Conservation (phyloP, 805 yeast genomes). For the Schizosaccharomyces osmophilus region DNA sequence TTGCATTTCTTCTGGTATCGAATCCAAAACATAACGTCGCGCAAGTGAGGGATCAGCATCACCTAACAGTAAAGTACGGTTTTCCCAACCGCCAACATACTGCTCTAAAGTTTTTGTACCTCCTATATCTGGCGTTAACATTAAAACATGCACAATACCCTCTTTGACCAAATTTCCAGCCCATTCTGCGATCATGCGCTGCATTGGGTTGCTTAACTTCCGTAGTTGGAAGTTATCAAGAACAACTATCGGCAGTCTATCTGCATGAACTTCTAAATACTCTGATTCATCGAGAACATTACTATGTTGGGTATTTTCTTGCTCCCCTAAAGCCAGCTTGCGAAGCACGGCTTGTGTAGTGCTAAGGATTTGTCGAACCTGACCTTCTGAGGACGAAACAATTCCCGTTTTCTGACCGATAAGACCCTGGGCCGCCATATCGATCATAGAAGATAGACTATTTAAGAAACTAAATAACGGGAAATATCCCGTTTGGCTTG, state of each 20-base stretch:
- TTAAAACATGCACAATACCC: slow-evolving; percentile 73
- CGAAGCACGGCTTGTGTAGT: slow-evolving; percentile 52
- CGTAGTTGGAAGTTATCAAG: slow-evolving; percentile 33
- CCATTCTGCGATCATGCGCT: slow-evolving; percentile 65
- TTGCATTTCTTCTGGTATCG: slow-evolving; percentile 15
- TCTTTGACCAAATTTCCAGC: slow-evolving; percentile 49
- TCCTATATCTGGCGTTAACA: slow-evolving; percentile 68
- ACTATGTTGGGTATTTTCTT: slow-evolving; percentile 8
- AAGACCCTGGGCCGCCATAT: slow-evolving; percentile 65
- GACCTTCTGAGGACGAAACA: slow-evolving; percentile 59
- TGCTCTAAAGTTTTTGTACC: slow-evolving; percentile 40
- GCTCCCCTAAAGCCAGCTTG: slow-evolving; percentile 21
- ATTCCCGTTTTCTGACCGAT: slow-evolving; percentile 88
- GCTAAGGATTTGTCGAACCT: slow-evolving; percentile 54
- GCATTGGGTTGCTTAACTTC: slow-evolving; percentile 11
- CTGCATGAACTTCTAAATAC: slow-evolving; percentile 64
- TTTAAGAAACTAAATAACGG: slow-evolving; percentile 89
- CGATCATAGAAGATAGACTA: slow-evolving; percentile 50
- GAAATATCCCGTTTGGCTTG: slow-evolving; percentile 64
- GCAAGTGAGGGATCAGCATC: slow-evolving; percentile 64
- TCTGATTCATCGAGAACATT: slow-evolving; percentile 43
- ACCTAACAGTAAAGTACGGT: slow-evolving; percentile 44
- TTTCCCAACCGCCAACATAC: slow-evolving; percentile 65
- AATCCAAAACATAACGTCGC: slow-evolving; percentile 34
- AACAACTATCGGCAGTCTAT: slow-evolving; percentile 62